These are phyloP conservation scores for Brassica cretica DNA, from an alignment of 345 rosid species.

Conservation along the genomic window DNA sequence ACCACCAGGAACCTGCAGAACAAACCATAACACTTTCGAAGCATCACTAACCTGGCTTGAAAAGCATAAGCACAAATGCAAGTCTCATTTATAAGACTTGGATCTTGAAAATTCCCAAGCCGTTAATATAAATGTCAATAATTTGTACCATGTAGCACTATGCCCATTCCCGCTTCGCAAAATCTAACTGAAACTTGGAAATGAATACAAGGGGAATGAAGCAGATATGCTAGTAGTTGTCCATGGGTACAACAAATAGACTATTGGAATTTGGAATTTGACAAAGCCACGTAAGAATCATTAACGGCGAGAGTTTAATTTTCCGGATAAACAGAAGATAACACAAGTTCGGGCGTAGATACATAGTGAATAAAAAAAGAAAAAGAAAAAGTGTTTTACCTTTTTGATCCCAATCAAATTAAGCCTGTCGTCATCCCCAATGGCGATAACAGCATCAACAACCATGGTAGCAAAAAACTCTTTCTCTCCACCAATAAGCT, in stretches of 20 bases:
- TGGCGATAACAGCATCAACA: slow-evolving; percentile 91
- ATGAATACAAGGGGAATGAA: neutral
- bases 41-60: neutral
- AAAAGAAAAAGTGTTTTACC: slow-evolving; percentile 38
- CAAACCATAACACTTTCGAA: slow-evolving; percentile 22
- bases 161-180: neutral
- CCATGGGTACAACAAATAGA: neutral
- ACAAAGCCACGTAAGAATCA: neutral
- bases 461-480: slow-evolving; percentile 94
- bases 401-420: slow-evolving; percentile 94
- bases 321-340: neutral
- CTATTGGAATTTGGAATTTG: neutral
- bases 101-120: neutral
- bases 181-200: slow-evolving; percentile 4
- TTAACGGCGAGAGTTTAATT: neutral
- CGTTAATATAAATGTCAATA: slow-evolving; percentile 6
- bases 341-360: neutral
- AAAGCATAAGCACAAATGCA: neutral
- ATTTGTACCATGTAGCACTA: slow-evolving; percentile 5
- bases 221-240: too few relatives aligned
- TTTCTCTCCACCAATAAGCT: slow-evolving; percentile 96
- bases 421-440: slow-evolving; percentile 78
- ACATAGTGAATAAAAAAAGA: neutral
- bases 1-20: slow-evolving; percentile 89
- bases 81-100: neutral